Evolutionary conservation across 139 green algal genomes (phyloP), one percentile per base, ranked within the genome.

Genomic region (Tetraselmis chui): DNA sequence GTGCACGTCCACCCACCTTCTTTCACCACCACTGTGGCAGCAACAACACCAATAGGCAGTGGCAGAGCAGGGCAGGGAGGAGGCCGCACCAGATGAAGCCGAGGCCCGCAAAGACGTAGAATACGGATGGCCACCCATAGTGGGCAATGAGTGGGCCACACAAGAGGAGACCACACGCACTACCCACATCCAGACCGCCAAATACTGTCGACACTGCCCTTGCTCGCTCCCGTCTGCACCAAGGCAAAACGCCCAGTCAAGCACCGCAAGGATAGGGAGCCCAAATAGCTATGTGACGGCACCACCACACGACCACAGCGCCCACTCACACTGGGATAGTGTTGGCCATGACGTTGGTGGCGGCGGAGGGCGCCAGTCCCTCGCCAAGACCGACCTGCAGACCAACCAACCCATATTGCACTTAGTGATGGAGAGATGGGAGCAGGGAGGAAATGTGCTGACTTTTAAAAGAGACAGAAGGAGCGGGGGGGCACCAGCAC

Each of bases 291-390:
- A n/a, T n/a, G n/a, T n/a, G n/a, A n/a, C n/a, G n/a, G n/a, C n/a
- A n/a, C n/a, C n/a, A n/a, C n/a, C n/a, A n/a, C n/a, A n/a, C n/a
- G n/a, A n/a, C n/a, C n/a, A n/a, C n/a, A n/a, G n/a, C n/a, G 11
- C 45, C 11, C 18, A 30, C 85, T 84, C 79, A 88, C 84, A 92
- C 88, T 80, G 89, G 89, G 25, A 96, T 83, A 1, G 86, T 86
- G 30, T 84, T 85, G 2, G 95, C 91, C 59, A 99, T 92, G 2
- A 99, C 90, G 75, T 95, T 95, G 2, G 94, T 98, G 5, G 93
- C 96, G n/a, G 96, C 94, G 28, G 93, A 94, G 31, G 96, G 96
- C 1, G 94, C 91, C 79, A 99, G 88, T n/a, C 96, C 96, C 85
- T 99, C 96, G 23, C 96, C 96, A 23, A 99, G 87, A 0, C 96